Evolutionary conservation across 164 flowering plant species (phyloP).

Genomic region (Nelumbo lutea): DNA sequence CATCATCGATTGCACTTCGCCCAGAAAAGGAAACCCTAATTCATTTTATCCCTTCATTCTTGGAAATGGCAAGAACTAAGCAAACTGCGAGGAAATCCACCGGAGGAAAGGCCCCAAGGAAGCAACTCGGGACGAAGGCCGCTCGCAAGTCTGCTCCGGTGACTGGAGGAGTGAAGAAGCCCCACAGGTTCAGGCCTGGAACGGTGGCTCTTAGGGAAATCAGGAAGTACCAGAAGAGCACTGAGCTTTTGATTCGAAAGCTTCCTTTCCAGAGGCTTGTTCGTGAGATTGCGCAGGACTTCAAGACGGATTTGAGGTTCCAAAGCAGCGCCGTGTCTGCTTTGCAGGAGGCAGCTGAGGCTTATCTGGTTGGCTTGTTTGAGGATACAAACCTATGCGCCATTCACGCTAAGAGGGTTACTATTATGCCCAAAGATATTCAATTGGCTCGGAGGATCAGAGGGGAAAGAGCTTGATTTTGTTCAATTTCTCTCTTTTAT

Average conservation of each 20-base stretch:
- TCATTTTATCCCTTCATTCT: background rate
- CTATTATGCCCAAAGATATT: conserved; percentile 18
- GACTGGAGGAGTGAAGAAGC: conserved; percentile 23
- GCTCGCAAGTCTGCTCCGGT: conserved; percentile 20
- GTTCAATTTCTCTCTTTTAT: background rate
- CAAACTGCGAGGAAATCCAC: conserved; percentile 19
- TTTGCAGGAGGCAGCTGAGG: conserved; percentile 20
- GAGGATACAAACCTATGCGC: conserved; percentile 20
- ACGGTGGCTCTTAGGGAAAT: conserved; percentile 20
- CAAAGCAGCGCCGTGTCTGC: conserved; percentile 21
- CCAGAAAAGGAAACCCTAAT: background rate
- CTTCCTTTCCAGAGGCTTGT: conserved; percentile 21
- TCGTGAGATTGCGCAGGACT: conserved; percentile 20
- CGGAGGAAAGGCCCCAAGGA: conserved; percentile 21
- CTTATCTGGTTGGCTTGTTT: conserved; percentile 17
- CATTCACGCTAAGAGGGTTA: conserved; percentile 19
- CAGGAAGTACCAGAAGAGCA: conserved; percentile 19
- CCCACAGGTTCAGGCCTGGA: conserved; percentile 22
- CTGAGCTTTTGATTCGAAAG: conserved; percentile 17
- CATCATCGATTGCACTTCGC: too few species aligned
- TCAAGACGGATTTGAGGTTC: conserved; percentile 20
- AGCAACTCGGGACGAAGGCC: conserved; percentile 19
- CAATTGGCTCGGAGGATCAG: conserved; percentile 19
- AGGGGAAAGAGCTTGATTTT: conserved; percentile 19
- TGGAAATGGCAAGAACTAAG: conserved; percentile 18